Evolutionary conservation across 2,329 filamentous ascomycete species (phyloP).

Genomic region (Alternaria arborescens): DNA sequence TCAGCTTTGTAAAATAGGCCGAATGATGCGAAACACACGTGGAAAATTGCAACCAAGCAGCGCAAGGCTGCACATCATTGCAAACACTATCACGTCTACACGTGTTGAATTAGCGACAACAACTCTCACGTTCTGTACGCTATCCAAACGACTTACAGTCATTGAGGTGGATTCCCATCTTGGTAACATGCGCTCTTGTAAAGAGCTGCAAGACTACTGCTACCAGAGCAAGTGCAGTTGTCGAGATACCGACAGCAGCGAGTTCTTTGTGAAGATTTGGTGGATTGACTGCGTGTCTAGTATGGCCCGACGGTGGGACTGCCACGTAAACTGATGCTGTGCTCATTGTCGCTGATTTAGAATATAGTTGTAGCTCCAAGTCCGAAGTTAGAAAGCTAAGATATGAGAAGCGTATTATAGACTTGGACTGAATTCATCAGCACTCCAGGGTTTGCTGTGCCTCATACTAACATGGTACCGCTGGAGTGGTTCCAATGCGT

Average conservation of each 20-base stretch:
- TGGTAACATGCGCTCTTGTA: background rate
- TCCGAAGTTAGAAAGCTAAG: background rate
- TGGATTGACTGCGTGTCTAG: background rate
- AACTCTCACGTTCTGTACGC: background rate
- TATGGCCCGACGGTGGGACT: background rate
- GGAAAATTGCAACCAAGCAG: constrained; percentile 2
- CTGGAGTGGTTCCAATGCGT: background rate
- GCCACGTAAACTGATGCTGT: background rate
- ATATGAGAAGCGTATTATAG: background rate
- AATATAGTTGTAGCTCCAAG: background rate
- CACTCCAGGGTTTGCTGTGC: background rate
- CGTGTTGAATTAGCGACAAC: background rate
- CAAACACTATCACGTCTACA: background rate
- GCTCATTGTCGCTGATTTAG: background rate
- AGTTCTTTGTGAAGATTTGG: background rate
- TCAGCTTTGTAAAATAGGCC: background rate
- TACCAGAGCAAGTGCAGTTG: background rate
- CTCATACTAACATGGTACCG: background rate
- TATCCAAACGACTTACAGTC: background rate
- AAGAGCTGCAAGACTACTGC: background rate
- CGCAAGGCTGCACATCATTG: constrained; percentile 1
- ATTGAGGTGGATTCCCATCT: background rate
- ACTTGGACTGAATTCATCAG: background rate
- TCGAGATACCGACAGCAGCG: background rate
- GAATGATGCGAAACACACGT: background rate